Evolutionary conservation across 2,329 filamentous ascomycete genomes (phyloP).

Genomic region (Aureobasidium sp.): DNA sequence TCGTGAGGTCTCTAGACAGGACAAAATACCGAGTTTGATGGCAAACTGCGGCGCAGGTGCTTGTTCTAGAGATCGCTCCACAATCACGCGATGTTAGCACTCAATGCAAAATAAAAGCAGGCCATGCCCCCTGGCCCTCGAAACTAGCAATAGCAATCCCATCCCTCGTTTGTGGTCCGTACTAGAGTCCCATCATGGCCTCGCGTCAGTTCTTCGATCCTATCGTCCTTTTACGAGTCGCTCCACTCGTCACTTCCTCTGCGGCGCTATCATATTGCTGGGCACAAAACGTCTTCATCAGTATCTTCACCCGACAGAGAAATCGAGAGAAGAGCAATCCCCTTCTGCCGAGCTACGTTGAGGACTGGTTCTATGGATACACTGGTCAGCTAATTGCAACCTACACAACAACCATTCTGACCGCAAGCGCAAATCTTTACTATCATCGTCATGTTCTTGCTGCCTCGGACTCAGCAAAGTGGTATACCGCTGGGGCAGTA

Average conservation of each 20-base stretch:
- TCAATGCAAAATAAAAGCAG: neutral
- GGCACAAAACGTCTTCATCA: conserved; percentile 6
- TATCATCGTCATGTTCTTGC: neutral
- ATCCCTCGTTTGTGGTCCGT: neutral
- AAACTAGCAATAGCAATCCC: neutral
- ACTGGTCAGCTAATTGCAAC: conserved; percentile 1
- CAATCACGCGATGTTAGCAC: neutral
- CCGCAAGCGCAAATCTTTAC: neutral
- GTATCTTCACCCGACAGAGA: neutral
- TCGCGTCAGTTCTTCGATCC: conserved; percentile 5
- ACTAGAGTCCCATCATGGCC: neutral
- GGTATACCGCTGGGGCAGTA: conserved; percentile 1
- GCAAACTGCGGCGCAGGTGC: neutral
- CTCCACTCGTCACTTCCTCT: conserved; percentile 4
- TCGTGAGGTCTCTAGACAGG: neutral
- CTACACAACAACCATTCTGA: neutral
- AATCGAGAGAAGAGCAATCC: conserved; percentile 2
- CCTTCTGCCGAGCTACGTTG: neutral
- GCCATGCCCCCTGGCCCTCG: neutral
- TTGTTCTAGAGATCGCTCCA: neutral
- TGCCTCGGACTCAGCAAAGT: neutral
- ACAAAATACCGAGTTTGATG: neutral
- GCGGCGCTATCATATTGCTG: conserved; percentile 4
- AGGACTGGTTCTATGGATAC: conserved; percentile 1
- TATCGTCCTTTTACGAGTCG: neutral